These are phyloP conservation scores for Ichthyophthirius multifiliis DNA, from an alignment of 169 alveolate species.

Conservation along the genomic window DNA sequence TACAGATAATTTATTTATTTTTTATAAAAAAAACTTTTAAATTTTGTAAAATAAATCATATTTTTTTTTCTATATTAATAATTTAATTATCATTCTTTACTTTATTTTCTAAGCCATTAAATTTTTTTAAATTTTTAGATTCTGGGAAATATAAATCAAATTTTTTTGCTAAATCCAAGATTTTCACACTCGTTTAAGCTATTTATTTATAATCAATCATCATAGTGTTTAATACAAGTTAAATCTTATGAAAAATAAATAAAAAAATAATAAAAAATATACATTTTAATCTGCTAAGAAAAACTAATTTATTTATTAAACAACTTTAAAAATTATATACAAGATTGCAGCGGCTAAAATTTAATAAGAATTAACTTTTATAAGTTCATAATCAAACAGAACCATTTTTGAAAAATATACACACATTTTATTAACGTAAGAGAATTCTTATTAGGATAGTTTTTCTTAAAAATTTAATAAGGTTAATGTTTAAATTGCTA, in stretches of 20 bases:
- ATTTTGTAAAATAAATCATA: no score
- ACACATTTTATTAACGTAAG: slow-evolving; percentile 36
- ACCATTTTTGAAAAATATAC: slow-evolving; percentile 61
- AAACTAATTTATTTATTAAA: slow-evolving; percentile 40
- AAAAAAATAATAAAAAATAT: neutral
- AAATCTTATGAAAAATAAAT: neutral
- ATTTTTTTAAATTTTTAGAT: slow-evolving; percentile 34
- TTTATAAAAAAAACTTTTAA: no score
- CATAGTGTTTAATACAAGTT: slow-evolving; percentile 35
- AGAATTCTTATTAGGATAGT: neutral
- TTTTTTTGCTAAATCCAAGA: slow-evolving; percentile 38
- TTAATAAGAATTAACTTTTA: slow-evolving; percentile 44
- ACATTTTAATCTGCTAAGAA: slow-evolving; percentile 39
- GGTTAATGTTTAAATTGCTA: neutral
- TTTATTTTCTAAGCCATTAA: slow-evolving; percentile 37
- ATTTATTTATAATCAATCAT: slow-evolving; percentile 34
- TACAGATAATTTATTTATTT: no score
- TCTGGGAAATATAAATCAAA: slow-evolving; percentile 41
- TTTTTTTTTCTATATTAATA: no score
- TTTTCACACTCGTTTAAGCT: neutral
- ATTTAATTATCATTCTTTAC: no score
- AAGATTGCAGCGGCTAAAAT: slow-evolving; percentile 52
- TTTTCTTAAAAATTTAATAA: neutral
- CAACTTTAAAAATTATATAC: slow-evolving; percentile 47
- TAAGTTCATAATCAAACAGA: slow-evolving; percentile 53